These are phyloP conservation scores for Striga asiatica DNA, from an alignment of 257 asterid genomes.

Conservation along the genomic window DNA sequence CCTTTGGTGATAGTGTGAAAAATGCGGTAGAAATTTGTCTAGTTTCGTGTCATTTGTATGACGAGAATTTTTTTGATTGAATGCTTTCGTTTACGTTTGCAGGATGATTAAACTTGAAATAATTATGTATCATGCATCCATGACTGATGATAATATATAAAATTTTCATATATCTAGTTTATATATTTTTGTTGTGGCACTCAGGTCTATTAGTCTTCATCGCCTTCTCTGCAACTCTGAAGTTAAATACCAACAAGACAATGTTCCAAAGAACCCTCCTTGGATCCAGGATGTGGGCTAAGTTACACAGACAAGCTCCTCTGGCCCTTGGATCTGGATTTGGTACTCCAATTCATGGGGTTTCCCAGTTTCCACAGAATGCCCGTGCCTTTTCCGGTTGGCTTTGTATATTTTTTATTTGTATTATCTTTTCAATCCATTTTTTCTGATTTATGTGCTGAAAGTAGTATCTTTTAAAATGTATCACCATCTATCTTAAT, in stretches of 20 bases:
- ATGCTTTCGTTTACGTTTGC: too few species aligned
- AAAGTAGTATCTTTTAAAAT: not conserved
- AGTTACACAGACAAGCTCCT: conserved; percentile 19
- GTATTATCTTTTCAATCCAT: not conserved
- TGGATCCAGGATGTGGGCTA: conserved; percentile 16
- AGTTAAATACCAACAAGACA: not conserved
- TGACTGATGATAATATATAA: too few species aligned
- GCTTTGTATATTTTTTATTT: conserved; percentile 3
- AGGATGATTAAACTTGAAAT: too few species aligned
- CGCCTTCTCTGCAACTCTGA: too few species aligned
- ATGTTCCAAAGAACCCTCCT: conserved; percentile 16
- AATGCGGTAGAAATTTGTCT: too few species aligned
- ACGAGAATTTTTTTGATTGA: too few species aligned
- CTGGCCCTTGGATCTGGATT: conserved; percentile 17
- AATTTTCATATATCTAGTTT: too few species aligned
- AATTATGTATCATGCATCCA: too few species aligned
- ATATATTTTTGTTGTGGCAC: too few species aligned
- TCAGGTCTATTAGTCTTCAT: too few species aligned
- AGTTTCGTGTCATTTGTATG: too few species aligned
- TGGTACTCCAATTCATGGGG: conserved; percentile 12
- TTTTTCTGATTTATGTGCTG: not conserved
- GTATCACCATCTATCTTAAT: not conserved
- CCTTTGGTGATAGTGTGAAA: too few species aligned
- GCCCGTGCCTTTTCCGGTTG: conserved; percentile 22
- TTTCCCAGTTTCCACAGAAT: conserved; percentile 1